Evolutionary conservation across 2,329 filamentous ascomycete species (phyloP).

Genomic region (Fusarium sp.): DNA sequence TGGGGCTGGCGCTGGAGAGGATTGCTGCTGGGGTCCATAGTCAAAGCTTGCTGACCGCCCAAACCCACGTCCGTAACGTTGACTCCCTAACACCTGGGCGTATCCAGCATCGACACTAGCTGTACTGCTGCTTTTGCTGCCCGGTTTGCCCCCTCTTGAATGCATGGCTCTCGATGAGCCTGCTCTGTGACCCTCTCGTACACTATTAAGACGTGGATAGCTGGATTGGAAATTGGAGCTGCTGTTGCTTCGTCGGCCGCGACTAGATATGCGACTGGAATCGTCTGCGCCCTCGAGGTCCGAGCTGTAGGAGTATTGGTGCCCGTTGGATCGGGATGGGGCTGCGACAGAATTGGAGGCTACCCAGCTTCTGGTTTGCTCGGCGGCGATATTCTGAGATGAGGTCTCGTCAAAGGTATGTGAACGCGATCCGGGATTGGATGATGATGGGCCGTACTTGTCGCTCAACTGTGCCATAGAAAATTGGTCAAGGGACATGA

Average conservation of each 20-base stretch:
- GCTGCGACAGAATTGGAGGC: slow-evolving; percentile 42
- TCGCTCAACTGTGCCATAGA: slow-evolving; percentile 61
- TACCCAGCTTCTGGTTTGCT: slow-evolving; percentile 50
- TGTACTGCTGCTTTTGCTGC: slow-evolving; percentile 78
- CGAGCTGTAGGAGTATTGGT: slow-evolving; percentile 68
- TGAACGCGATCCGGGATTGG: slow-evolving; percentile 35
- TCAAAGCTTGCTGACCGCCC: slow-evolving; percentile 81
- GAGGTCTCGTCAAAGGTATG: slow-evolving; percentile 46
- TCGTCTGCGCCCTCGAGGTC: slow-evolving; percentile 69
- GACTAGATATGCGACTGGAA: slow-evolving; percentile 63
- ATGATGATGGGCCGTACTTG: slow-evolving; percentile 39
- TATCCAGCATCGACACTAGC: slow-evolving; percentile 75
- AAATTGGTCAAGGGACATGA: slow-evolving; percentile 90
- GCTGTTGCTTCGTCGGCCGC: slow-evolving; percentile 81
- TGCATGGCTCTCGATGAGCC: slow-evolving; percentile 57
- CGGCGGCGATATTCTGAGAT: slow-evolving; percentile 45
- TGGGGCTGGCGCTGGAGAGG: slow-evolving; percentile 42
- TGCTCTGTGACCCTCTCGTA: slow-evolving; percentile 59
- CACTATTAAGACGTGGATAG: slow-evolving; percentile 71
- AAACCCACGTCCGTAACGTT: slow-evolving; percentile 66
- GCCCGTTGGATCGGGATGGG: slow-evolving; percentile 43
- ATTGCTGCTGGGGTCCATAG: slow-evolving; percentile 61
- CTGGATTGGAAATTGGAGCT: slow-evolving; percentile 75
- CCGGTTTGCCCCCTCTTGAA: slow-evolving; percentile 68
- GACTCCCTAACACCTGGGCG: slow-evolving; percentile 65